Conservation (phyloP, 2,329 filamentous ascomycete species). For the Aspergillus bombycis region DNA sequence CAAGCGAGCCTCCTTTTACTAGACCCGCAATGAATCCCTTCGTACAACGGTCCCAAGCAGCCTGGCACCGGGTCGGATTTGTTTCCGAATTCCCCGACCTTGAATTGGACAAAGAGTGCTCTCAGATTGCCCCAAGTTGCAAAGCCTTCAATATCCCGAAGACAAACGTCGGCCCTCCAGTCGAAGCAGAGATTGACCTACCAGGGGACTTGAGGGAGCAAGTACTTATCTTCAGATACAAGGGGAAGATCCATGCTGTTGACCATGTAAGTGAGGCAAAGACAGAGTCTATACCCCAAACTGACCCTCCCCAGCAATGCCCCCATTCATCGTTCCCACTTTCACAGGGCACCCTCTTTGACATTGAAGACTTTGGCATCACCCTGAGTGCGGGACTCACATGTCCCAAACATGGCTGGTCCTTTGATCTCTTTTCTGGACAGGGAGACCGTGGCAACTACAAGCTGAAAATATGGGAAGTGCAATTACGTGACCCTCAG, state of each 20-base stretch:
- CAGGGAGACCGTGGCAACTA: conserved; percentile 65
- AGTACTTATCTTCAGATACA: conserved; percentile 67
- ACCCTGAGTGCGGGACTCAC: conserved; percentile 56
- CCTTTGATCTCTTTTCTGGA: conserved; percentile 69
- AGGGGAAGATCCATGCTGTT: conserved; percentile 66
- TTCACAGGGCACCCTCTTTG: conserved; percentile 64
- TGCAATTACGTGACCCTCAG: conserved; percentile 53
- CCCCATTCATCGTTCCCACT: conserved; percentile 70
- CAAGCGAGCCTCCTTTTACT: not conserved
- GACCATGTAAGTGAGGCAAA: conserved; percentile 59
- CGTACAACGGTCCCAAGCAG: conserved; percentile 23
- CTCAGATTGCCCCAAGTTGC: conserved; percentile 56
- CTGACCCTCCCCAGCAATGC: conserved; percentile 55
- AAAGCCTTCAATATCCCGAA: conserved; percentile 60
- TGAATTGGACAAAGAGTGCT: conserved; percentile 40
- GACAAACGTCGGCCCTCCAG: conserved; percentile 36
- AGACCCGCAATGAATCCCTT: conserved; percentile 28
- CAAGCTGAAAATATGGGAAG: conserved; percentile 65
- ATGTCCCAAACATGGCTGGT: conserved; percentile 73
- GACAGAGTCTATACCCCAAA: not conserved
- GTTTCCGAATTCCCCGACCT: conserved; percentile 61
- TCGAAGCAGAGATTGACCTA: conserved; percentile 36
- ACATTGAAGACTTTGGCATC: conserved; percentile 72
- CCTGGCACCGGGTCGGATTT: conserved; percentile 61
- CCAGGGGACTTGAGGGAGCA: conserved; percentile 57